Evolutionary conservation across 2,329 filamentous ascomycete genomes (phyloP), one percentile per base, ranked within the genome.

Genomic region (Dactylella cylindrospora): DNA sequence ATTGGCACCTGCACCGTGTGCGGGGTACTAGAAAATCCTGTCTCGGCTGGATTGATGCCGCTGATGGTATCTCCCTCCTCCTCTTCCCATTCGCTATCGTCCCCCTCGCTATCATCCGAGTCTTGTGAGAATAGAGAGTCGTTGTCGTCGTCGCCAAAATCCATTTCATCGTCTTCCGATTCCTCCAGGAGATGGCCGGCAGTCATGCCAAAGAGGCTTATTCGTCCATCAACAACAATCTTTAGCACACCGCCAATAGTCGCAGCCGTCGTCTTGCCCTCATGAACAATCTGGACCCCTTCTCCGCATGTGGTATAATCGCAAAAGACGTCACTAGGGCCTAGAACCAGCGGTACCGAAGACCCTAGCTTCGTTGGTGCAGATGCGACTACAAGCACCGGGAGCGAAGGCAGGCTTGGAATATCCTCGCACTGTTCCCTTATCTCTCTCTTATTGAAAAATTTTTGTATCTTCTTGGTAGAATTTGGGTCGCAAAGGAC

Each of bases 401-500:
- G 53, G 5, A 59, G 13, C 9, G 53, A 43, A 5, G 53, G 45
- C 12, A 59, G n/a, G 19, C 38, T 44, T 5, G 26, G 45, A 3
- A 36, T 45, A 6, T 49, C 53, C 15, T 59, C 45, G 19, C 45
- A 59, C 36, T 59, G 53, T 35, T 59, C 40, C 23, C 33, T 59
- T 1, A 59, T 39, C 23, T 59, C 53, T 15, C 51, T 59, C 32
- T 44, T 59, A 13, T 61, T 49, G 51, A 68, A 68, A 31, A 68
- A 68, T n/a, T 51, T 57, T 43, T 43, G 40, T 13, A 66, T 41
- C n/a, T 51, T 64, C 28, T 55, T 65, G 1, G 46, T 36, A 2
- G 62, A 54, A 12, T 51, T 53, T 19, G 51, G 29, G 17, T 65
- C 59, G 60, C 68, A 70, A 5, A 66, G 57, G 4, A 70, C 62